These are phyloP conservation scores for Plasmodium billcollinsi DNA, from an alignment of 169 alveolate genomes.

Conservation along the genomic window DNA sequence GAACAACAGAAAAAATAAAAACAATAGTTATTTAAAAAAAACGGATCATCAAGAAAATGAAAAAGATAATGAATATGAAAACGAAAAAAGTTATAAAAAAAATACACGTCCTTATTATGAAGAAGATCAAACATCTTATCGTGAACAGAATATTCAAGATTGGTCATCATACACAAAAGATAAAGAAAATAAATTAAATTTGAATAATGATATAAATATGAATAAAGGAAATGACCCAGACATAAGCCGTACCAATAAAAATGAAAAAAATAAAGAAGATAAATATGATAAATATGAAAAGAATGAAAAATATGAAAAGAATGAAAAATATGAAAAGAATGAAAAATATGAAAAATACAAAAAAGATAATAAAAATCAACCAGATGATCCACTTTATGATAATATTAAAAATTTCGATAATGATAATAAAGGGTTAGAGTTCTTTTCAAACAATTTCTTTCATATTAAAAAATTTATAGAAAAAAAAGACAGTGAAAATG, in stretches of 20 bases:
- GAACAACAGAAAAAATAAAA: not conserved
- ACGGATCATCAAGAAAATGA: not conserved
- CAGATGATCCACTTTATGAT: not conserved
- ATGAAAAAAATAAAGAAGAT: not conserved
- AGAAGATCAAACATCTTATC: too few relatives aligned
- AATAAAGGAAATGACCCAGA: too few relatives aligned
- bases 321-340: not conserved
- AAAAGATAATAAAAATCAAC: not conserved
- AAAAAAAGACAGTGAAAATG: conserved; percentile 10
- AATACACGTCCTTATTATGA: too few relatives aligned
- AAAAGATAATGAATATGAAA: not conserved
- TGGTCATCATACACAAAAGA: too few relatives aligned
- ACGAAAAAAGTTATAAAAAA: not conserved
- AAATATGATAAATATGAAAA: not conserved
- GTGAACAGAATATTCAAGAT: too few relatives aligned
- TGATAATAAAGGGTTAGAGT: conserved; percentile 23
- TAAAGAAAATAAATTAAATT: too few relatives aligned
- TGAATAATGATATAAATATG: too few relatives aligned
- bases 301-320: not conserved
- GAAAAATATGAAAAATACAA: not conserved
- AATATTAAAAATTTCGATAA: conserved; percentile 1
- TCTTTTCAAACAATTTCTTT: conserved; percentile 59
- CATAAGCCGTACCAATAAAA: too few relatives aligned
- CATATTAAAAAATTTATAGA: conserved; percentile 33
- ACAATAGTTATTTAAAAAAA: not conserved